phyloP scores from a whole-genome alignment of 2,329 filamentous ascomycete species.

The Pestalotiopsis sp. region DNA sequence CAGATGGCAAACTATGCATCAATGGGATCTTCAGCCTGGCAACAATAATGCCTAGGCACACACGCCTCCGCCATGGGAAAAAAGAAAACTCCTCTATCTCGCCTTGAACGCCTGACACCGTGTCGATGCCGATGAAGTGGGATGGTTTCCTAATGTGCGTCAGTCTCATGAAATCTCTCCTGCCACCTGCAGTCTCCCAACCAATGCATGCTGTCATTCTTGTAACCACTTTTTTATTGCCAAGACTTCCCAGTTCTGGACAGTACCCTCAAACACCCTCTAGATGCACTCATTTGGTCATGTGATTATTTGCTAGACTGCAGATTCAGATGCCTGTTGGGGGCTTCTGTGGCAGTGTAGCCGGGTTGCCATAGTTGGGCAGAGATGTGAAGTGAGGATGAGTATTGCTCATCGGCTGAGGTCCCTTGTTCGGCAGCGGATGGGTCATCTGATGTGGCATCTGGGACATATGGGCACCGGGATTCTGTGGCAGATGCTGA shows the following conservation, averaged over 20 bases:
- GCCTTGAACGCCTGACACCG: conserved; percentile 9
- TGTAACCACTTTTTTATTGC: conserved; percentile 19
- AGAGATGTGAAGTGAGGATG: conserved; percentile 50
- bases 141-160: conserved; percentile 3
- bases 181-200: background rate
- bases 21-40: background rate
- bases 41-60: background rate
- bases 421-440: conserved; percentile 47
- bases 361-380: conserved; percentile 62
- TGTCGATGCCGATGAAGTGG: conserved; percentile 4
- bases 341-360: conserved; percentile 62
- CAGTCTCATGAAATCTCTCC: background rate
- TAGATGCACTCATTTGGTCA: conserved; percentile 19
- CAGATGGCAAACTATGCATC: conserved; percentile 1
- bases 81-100: background rate
- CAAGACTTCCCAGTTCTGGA: conserved; percentile 42
- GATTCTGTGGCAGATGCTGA: conserved; percentile 40
- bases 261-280: conserved; percentile 20
- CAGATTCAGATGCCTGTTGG: conserved; percentile 49
- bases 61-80: background rate
- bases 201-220: background rate
- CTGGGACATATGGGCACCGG: conserved; percentile 47
- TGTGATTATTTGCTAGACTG: conserved; percentile 6
- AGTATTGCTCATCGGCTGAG: conserved; percentile 15
- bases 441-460: conserved; percentile 30